These are phyloP conservation scores for Warburgia ugandensis DNA, from an alignment of 164 flowering plant genomes.

Conservation along the genomic window DNA sequence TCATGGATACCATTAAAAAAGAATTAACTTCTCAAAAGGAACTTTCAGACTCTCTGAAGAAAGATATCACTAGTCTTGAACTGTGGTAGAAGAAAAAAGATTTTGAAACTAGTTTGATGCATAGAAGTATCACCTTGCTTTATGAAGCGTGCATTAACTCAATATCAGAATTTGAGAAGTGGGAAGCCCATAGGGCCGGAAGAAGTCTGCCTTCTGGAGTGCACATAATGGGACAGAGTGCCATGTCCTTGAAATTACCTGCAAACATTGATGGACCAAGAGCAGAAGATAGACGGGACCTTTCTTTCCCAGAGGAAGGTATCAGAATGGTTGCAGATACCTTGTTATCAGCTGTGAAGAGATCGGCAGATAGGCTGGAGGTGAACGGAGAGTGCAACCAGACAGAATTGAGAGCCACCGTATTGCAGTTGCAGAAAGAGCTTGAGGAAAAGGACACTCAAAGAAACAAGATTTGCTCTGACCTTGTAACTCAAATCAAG, in stretches of 20 bases:
- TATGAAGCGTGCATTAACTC: conserved; percentile 56
- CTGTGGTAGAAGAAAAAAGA: conserved; percentile 40
- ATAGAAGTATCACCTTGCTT: conserved; percentile 35
- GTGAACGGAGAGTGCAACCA: conserved; percentile 32
- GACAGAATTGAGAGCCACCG: conserved; percentile 58
- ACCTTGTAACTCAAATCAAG: conserved; percentile 81
- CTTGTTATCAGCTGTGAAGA: conserved; percentile 41
- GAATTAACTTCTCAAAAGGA: conserved; percentile 34
- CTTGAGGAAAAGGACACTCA: conserved; percentile 89
- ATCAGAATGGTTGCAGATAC: conserved; percentile 39
- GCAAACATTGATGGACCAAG: conserved; percentile 17
- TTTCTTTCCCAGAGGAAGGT: conserved; percentile 36
- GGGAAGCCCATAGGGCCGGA: conserved; percentile 28
- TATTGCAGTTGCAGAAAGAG: conserved; percentile 62
- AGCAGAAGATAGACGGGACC: conserved; percentile 12
- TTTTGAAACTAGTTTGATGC: conserved; percentile 28
- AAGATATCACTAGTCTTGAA: conserved; percentile 26
- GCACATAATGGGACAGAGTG: conserved; percentile 9
- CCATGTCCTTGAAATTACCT: conserved; percentile 16
- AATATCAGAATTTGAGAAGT: conserved; percentile 48
- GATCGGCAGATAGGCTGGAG: conserved; percentile 27
- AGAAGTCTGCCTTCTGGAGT: conserved; percentile 23
- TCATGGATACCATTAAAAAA: conserved; percentile 22
- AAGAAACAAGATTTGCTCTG: conserved; percentile 54
- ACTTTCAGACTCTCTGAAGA: conserved; percentile 34